Percentiles rank a stretch among this genome's conserved stretches.
Evolutionary conservation across 2,329 filamentous ascomycete genomes (phyloP).

Genomic region (Aspergillus neoniger): DNA sequence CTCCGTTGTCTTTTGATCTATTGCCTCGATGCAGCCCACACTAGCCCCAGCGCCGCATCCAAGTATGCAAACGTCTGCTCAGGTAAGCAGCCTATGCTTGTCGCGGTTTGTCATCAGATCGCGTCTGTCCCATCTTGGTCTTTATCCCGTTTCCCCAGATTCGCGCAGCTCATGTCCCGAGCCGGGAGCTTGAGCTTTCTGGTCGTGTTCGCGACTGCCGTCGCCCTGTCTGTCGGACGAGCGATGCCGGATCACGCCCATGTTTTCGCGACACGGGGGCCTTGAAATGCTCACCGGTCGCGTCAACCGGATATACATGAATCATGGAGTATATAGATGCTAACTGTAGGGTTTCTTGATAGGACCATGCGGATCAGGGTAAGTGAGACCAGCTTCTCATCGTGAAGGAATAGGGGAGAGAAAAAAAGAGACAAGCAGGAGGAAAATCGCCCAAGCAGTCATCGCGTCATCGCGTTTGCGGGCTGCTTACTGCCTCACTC

Average conservation of each 20-base stretch:
- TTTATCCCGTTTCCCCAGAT: conserved; percentile 12
- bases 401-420: neutral
- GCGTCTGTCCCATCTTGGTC: conserved; percentile 16
- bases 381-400: conserved; percentile 30
- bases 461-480: neutral
- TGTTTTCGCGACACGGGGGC: neutral
- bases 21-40: conserved; percentile 46
- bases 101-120: conserved; percentile 42
- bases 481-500: neutral
- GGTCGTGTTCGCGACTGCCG: conserved; percentile 2
- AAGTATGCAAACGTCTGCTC: conserved; percentile 52
- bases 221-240: neutral
- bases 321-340: conserved; percentile 3
- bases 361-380: conserved; percentile 51
- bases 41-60: conserved; percentile 53
- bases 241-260: conserved; percentile 11
- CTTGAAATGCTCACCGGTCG: conserved; percentile 13
- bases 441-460: neutral
- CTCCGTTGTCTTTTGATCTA: conserved; percentile 17
- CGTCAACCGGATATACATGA: conserved; percentile 3
- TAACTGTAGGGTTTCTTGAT: conserved; percentile 16
- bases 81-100: conserved; percentile 52
- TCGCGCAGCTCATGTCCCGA: neutral
- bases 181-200: neutral
- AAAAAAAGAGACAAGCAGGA: neutral